phyloP scores from a whole-genome alignment of 306 rosid species.

The Argentina anserina region DNA sequence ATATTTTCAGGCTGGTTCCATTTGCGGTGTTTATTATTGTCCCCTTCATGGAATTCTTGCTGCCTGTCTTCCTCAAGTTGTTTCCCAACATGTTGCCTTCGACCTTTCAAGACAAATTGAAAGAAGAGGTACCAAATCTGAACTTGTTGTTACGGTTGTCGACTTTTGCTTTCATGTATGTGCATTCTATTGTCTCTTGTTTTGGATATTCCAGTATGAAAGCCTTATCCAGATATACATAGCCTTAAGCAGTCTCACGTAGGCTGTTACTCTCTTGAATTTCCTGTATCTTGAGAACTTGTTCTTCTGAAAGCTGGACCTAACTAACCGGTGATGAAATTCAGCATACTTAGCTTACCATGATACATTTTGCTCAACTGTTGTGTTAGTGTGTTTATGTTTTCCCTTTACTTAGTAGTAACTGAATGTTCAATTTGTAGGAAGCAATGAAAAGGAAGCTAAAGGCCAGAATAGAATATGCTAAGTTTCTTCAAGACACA shows the following conservation, averaged over 20 bases:
- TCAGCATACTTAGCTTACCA: neutral
- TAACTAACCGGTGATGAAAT: neutral
- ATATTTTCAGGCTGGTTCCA: conserved; percentile 91
- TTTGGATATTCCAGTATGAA: neutral
- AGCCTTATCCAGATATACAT: neutral
- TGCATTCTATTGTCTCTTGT: neutral
- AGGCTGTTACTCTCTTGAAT: neutral
- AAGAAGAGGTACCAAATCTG: conserved; percentile 62
- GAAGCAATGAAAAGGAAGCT: conserved; percentile 88
- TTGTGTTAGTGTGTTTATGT: neutral
- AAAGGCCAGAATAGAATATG: conserved; percentile 92
- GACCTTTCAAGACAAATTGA: conserved; percentile 92
- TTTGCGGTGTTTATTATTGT: conserved; percentile 81
- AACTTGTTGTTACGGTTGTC: neutral
- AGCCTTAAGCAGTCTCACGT: neutral
- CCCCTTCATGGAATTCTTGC: conserved; percentile 87
- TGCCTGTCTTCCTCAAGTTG: conserved; percentile 77
- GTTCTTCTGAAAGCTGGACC: neutral
- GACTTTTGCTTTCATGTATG: neutral
- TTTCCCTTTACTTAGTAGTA: too few relatives aligned
- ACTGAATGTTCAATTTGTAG: conserved; percentile 35
- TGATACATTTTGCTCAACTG: neutral
- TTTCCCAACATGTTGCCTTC: conserved; percentile 99
- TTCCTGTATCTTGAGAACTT: neutral
- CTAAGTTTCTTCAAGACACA: conserved; percentile 92